Conservation (phyloP, 2,329 filamentous ascomycete genomes). For the Catunica adiposa region DNA sequence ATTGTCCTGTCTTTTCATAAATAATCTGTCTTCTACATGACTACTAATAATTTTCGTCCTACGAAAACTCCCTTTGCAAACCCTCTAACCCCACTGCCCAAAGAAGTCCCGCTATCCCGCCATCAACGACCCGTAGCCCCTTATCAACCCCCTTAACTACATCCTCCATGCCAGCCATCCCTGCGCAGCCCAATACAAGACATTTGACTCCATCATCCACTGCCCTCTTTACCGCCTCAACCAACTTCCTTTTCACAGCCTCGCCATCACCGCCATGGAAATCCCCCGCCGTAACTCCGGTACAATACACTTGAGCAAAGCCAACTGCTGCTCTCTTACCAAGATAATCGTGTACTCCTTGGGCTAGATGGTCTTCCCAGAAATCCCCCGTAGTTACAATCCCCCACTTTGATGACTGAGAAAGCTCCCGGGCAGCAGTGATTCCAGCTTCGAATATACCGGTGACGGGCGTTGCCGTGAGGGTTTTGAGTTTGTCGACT, state of each 20-base stretch:
- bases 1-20: too few relatives aligned
- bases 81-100: constrained; percentile 40
- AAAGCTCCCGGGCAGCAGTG: constrained; percentile 40
- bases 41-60: too few relatives aligned
- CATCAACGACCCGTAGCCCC: constrained; percentile 57
- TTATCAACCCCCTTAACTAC: constrained; percentile 41
- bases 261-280: constrained; percentile 53
- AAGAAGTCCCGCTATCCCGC: constrained; percentile 53
- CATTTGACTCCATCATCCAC: constrained; percentile 37
- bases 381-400: constrained; percentile 77
- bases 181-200: constrained; percentile 75
- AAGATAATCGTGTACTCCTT: constrained; percentile 48
- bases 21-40: too few relatives aligned
- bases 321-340: constrained; percentile 30
- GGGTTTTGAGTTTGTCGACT: constrained; percentile 9
- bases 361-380: constrained; percentile 58
- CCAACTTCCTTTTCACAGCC: constrained; percentile 49
- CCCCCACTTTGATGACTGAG: constrained; percentile 41
- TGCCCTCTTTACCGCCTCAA: constrained; percentile 50
- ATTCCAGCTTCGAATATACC: constrained; percentile 85
- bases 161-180: constrained; percentile 69
- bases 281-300: constrained; percentile 63
- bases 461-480: constrained; percentile 35
- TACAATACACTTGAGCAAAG: constrained; percentile 71
- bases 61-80: constrained; percentile 19